Evolutionary conservation across 2,329 filamentous ascomycete genomes (phyloP).

Genomic region (Talaromyces sp.): DNA sequence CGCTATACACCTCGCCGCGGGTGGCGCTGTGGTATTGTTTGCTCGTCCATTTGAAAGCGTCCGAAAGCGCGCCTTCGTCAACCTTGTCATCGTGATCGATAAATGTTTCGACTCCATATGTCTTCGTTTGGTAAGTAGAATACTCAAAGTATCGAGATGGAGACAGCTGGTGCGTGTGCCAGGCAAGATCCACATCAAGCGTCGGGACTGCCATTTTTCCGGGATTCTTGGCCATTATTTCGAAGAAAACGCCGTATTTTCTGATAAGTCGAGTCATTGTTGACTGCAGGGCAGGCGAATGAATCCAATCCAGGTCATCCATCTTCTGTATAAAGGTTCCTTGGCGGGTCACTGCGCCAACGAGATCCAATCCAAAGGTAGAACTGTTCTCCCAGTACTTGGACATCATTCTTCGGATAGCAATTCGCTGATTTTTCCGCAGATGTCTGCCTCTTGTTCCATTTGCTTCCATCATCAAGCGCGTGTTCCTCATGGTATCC

Average conservation of each 20-base stretch:
- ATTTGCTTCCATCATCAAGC: conserved; percentile 41
- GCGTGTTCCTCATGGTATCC: conserved; percentile 34
- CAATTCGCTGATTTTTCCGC: conserved; percentile 21
- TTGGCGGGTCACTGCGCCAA: conserved; percentile 41
- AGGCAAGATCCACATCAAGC: conserved; percentile 34
- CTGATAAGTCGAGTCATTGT: conserved; percentile 62
- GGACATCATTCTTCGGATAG: conserved; percentile 39
- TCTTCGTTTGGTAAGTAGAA: conserved; percentile 42
- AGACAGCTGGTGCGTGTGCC: conserved; percentile 71
- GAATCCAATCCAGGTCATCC: conserved; percentile 72
- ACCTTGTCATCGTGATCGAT: conserved; percentile 85
- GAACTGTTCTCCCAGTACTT: conserved; percentile 40
- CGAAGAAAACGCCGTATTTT: conserved; percentile 49
- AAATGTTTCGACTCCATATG: conserved; percentile 45
- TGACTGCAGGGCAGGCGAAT: conserved; percentile 59
- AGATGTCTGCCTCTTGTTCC: neutral
- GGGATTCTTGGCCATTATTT: conserved; percentile 35
- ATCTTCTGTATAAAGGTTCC: conserved; percentile 55
- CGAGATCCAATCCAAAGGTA: conserved; percentile 36
- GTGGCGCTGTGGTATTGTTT: conserved; percentile 64
- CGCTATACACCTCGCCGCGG: conserved; percentile 62
- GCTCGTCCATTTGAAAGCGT: conserved; percentile 68
- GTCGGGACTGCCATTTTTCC: conserved; percentile 31
- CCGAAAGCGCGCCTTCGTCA: conserved; percentile 60
- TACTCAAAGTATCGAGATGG: conserved; percentile 60